These are phyloP conservation scores for Trypanosoma avium DNA, from an alignment of 208 protist genomes.

Conservation along the genomic window DNA sequence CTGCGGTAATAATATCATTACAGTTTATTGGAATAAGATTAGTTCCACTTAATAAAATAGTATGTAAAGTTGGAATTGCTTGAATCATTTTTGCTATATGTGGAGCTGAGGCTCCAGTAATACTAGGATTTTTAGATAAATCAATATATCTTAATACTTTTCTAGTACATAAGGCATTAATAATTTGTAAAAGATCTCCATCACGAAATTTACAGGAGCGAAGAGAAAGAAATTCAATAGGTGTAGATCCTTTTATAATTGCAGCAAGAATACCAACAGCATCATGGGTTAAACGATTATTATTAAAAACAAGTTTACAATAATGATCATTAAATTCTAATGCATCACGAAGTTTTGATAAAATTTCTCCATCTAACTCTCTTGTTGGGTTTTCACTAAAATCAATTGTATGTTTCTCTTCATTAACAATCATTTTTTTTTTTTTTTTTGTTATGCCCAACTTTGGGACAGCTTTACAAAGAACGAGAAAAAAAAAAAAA, in stretches of 20 bases:
- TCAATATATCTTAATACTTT: conserved; percentile 42
- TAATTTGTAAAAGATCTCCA: conserved; percentile 62
- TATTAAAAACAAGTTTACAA: conserved; percentile 48
- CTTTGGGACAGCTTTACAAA: conserved; percentile 11
- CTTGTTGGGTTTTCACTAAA: conserved; percentile 57
- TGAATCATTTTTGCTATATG: conserved; percentile 44
- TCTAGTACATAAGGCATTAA: conserved; percentile 38
- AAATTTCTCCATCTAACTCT: conserved; percentile 43
- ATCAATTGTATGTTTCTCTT: conserved; percentile 39
- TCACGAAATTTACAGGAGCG: conserved; percentile 58
- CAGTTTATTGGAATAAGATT: conserved; percentile 37
- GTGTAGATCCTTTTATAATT: conserved; percentile 51
- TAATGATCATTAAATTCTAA: conserved; percentile 59
- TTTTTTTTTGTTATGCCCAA: background rate
- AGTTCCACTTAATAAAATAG: conserved; percentile 46
- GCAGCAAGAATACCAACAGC: conserved; percentile 54
- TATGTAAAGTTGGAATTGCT: conserved; percentile 34
- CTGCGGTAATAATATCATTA: conserved; percentile 32
- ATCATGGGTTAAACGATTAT: conserved; percentile 62
- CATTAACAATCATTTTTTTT: conserved; percentile 26
- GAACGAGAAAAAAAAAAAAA: background rate
- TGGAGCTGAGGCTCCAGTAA: conserved; percentile 48
- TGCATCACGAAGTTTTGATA: conserved; percentile 47
- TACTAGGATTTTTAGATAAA: conserved; percentile 59
- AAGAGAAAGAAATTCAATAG: conserved; percentile 52